Evolutionary conservation across 208 protist genomes (phyloP).

Genomic region (Acanthamoeba healyi): DNA sequence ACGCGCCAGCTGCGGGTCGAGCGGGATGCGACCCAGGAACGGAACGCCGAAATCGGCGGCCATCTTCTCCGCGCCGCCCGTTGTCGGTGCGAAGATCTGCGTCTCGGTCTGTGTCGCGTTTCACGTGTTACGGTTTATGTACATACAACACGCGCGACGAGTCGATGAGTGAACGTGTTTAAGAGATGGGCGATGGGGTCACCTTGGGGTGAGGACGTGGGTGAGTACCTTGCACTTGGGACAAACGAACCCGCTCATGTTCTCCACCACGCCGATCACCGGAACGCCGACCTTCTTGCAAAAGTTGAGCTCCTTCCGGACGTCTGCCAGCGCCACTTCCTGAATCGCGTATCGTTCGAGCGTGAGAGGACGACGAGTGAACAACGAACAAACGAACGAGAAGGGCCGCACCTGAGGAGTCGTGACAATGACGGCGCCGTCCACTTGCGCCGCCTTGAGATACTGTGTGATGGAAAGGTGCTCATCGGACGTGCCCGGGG

Average conservation of each 20-base stretch:
- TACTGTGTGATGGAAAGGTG: constrained; percentile 95
- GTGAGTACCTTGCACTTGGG: constrained; percentile 63
- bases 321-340: background rate
- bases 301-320: constrained; percentile 68
- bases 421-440: constrained; percentile 90
- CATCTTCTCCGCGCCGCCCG: constrained; percentile 4
- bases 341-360: background rate
- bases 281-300: constrained; percentile 71
- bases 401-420: constrained; percentile 94
- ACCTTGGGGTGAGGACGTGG: background rate
- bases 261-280: constrained; percentile 78
- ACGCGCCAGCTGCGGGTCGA: constrained; percentile 87
- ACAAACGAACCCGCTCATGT: constrained; percentile 82
- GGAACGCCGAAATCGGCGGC: constrained; percentile 5
- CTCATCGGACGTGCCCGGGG: constrained; percentile 99
- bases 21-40: constrained; percentile 88
- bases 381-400: too few species aligned
- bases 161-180: too few species aligned
- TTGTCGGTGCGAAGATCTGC: constrained; percentile 63
- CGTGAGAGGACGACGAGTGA: background rate
- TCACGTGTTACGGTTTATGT: background rate
- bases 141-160: too few species aligned
- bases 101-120: constrained; percentile 56
- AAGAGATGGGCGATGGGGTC: too few species aligned
- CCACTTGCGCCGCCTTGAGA: background rate